These are phyloP conservation scores for Boletus sensibilis DNA, from an alignment of 768 basidiomycete species.

Conservation along the genomic window DNA sequence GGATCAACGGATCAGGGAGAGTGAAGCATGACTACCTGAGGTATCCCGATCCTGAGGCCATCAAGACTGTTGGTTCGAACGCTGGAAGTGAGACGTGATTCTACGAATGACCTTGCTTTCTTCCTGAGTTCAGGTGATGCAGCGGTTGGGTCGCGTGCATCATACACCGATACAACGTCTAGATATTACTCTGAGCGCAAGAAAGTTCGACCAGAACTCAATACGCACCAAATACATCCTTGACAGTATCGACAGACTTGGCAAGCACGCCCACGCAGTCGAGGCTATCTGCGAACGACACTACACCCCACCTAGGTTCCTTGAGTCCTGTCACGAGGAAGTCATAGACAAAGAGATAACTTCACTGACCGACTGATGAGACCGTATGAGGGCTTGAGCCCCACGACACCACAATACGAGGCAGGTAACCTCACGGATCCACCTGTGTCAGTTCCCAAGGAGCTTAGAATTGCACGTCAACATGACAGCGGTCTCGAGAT, in stretches of 20 bases:
- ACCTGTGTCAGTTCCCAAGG: constrained; percentile 92
- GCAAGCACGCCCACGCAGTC: constrained; percentile 91
- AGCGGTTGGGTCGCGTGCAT: constrained; percentile 74
- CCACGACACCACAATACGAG: constrained; percentile 88
- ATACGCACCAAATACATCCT: constrained; percentile 58
- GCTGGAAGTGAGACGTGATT: background rate
- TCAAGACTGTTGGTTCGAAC: constrained; percentile 30
- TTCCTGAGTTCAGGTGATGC: constrained; percentile 42
- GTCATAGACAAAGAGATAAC: background rate
- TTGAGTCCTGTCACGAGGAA: constrained; percentile 5
- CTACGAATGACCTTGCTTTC: constrained; percentile 33
- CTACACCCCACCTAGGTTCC: constrained; percentile 74
- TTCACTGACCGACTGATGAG: constrained; percentile 73
- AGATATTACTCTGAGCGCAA: constrained; percentile 1
- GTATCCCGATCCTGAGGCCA: constrained; percentile 72
- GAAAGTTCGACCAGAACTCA: background rate
- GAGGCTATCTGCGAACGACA: constrained; percentile 92
- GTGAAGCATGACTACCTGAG: constrained; percentile 47
- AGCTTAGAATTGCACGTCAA: constrained; percentile 45
- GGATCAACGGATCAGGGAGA: background rate
- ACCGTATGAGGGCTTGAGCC: constrained; percentile 94
- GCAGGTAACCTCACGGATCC: constrained; percentile 93
- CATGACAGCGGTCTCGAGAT: background rate
- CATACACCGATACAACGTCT: constrained; percentile 47
- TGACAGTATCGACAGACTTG: constrained; percentile 45